Evolutionary conservation across 2,329 filamentous ascomycete genomes (phyloP).

Genomic region (Diaporthe sp.): DNA sequence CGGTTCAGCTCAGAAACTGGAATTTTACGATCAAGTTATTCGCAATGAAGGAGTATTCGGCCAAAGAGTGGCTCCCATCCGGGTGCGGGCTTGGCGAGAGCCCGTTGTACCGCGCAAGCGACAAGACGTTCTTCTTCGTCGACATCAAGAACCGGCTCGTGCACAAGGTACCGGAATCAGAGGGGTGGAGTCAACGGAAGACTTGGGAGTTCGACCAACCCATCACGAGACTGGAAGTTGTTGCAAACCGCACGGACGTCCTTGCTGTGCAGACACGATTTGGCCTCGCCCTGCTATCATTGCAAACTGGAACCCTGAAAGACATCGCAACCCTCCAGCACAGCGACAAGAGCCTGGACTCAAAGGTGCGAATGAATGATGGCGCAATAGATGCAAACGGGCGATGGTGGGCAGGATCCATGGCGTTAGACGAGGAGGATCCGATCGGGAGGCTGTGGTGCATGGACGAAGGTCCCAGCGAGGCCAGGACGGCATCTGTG

Average conservation of each 20-base stretch:
- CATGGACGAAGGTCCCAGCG: conserved; percentile 36
- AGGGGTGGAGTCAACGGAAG: conserved; percentile 41
- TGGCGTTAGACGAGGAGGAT: conserved; percentile 46
- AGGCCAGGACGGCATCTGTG: conserved; percentile 35
- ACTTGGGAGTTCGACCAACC: conserved; percentile 43
- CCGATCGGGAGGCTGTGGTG: conserved; percentile 46
- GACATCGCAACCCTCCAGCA: conserved; percentile 42
- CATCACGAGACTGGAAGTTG: conserved; percentile 44
- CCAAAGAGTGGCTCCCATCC: conserved; percentile 47
- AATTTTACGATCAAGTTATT: neutral
- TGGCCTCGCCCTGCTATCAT: conserved; percentile 44
- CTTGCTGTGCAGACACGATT: conserved; percentile 45
- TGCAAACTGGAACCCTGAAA: conserved; percentile 42
- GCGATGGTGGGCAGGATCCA: conserved; percentile 47
- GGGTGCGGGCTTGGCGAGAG: conserved; percentile 45
- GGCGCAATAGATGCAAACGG: conserved; percentile 45
- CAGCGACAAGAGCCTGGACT: conserved; percentile 40
- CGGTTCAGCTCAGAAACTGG: neutral
- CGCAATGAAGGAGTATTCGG: conserved; percentile 45
- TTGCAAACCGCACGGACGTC: conserved; percentile 42
- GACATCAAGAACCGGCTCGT: conserved; percentile 47
- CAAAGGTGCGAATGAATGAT: conserved; percentile 47
- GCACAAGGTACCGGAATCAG: conserved; percentile 42
- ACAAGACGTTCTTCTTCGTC: conserved; percentile 47
- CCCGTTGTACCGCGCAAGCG: conserved; percentile 46